Conservation (phyloP, 2,329 filamentous ascomycete genomes). For the Zymoseptoria brevis region DNA sequence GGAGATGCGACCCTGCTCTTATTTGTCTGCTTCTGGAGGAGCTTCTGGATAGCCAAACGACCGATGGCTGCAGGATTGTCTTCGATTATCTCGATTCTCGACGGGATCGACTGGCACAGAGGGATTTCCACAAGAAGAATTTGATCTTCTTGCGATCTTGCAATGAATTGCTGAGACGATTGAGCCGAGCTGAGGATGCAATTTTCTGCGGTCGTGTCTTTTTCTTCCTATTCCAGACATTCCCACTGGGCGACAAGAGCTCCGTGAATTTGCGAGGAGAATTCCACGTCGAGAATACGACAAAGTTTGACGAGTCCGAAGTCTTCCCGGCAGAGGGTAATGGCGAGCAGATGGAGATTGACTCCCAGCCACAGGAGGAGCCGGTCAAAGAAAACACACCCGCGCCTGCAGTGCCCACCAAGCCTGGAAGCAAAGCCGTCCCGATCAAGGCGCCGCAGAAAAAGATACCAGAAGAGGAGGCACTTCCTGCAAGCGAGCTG, state of each 20-base stretch:
- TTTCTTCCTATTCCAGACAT: conserved; percentile 97
- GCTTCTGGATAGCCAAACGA: conserved; percentile 90
- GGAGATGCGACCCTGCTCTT: conserved; percentile 64
- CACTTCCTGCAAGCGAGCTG: conserved; percentile 59
- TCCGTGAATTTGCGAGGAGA: conserved; percentile 94
- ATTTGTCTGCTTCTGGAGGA: conserved; percentile 91
- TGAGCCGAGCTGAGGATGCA: conserved; percentile 94
- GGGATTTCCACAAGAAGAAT: conserved; percentile 73
- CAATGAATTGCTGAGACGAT: conserved; percentile 84
- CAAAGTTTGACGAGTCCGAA: conserved; percentile 59
- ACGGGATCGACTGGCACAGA: conserved; percentile 74
- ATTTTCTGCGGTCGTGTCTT: conserved; percentile 97
- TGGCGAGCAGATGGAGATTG: conserved; percentile 59
- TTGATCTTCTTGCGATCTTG: conserved; percentile 86
- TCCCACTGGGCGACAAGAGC: conserved; percentile 91
- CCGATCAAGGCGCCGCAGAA: conserved; percentile 17
- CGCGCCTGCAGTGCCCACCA: conserved; percentile 15
- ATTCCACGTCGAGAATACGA: conserved; percentile 92
- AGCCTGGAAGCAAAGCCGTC: conserved; percentile 21
- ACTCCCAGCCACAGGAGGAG: conserved; percentile 29
- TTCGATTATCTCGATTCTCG: conserved; percentile 95
- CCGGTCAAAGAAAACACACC: conserved; percentile 14
- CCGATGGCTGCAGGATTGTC: conserved; percentile 78
- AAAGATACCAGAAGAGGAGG: conserved; percentile 37
- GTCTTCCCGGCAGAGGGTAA: conserved; percentile 22